Percentiles rank a stretch among this genome's conserved stretches.
Evolutionary conservation across 805 yeast genomes (phyloP).

Genomic region (Starmerella kuoi): DNA sequence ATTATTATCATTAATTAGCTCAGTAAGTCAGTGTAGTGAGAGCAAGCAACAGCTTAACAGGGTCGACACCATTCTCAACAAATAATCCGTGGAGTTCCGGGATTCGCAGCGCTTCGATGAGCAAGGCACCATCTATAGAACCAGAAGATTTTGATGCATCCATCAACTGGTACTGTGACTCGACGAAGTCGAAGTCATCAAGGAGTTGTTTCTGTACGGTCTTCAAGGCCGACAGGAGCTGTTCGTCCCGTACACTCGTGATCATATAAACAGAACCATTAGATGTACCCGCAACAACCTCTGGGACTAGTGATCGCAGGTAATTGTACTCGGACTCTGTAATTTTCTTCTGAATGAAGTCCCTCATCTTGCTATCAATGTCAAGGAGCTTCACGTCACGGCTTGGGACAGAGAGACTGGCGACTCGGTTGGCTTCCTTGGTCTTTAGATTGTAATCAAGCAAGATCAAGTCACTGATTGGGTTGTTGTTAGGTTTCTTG

Average conservation of each 20-base stretch:
- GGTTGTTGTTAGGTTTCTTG: neutral
- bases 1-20: too few relatives aligned
- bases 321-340: neutral
- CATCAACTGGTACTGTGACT: neutral
- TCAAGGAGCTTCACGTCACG: neutral
- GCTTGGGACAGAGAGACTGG: neutral
- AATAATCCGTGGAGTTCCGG: neutral
- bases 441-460: neutral
- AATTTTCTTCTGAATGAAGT: neutral
- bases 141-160: neutral
- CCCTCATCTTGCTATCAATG: neutral
- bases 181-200: neutral
- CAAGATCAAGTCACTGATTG: neutral
- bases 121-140: neutral
- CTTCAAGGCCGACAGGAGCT: neutral
- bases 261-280: conserved; percentile 1
- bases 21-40: too few relatives aligned
- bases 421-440: neutral
- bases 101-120: neutral
- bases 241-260: neutral
- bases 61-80: neutral
- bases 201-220: neutral
- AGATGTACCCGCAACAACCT: neutral
- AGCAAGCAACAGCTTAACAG: neutral
- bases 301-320: neutral